Base-by-base conservation (phyloP, 805 yeast species). In the Saccharomycopsis schoenii region DNA sequence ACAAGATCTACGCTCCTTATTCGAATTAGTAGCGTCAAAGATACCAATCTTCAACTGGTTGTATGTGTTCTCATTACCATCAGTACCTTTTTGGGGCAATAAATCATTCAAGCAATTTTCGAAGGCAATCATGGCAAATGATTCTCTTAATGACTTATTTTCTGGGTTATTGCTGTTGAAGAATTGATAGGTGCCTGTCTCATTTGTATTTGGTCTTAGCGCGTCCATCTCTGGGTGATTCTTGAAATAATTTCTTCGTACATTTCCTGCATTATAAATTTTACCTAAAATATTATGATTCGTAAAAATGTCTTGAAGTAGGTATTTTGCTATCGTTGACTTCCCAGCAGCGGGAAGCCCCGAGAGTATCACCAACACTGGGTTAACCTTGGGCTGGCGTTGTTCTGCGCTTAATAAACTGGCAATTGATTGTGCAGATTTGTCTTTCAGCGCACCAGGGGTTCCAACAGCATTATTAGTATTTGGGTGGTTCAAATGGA, bases 341-440 rank as follows among this genome's bases (percentile, higher is more conserved):
- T 61, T 61, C 4, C 63, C 63, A 39, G 59, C 56, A 14, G 63
- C 63, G 11, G 63, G 63, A 14, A 61, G 52, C 2, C 63, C 63
- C 4, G 54, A 42, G 15, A 61, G 42, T 15, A 61, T 42, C 19
- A 61, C 59, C 29, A 61, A 50, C 15, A 56, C 24, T 2, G 59
- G 29, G 24, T 29, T 29, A n/a, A 36, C n/a, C 1, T 25, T 47
- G 6, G 52, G 34, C 10, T 21, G 52, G 25, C 10, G 5, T 5
- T 47, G 52, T 1, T 47, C 34, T 21, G 34, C n/a, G 6, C n/a
- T 21, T 47, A 25, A 47, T 21, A 47, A 24, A 21, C 34, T 21
- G 4, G 34, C 14, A 24, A 21, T 24, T 24, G 52, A 47, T 47
- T 24, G 19, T 11, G 52, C 14, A 2, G 11, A 11, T 24, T 47